Evolutionary conservation across 306 rosid genomes (phyloP), one percentile per base, ranked within the genome.

Genomic region (Begonia masoniana): DNA sequence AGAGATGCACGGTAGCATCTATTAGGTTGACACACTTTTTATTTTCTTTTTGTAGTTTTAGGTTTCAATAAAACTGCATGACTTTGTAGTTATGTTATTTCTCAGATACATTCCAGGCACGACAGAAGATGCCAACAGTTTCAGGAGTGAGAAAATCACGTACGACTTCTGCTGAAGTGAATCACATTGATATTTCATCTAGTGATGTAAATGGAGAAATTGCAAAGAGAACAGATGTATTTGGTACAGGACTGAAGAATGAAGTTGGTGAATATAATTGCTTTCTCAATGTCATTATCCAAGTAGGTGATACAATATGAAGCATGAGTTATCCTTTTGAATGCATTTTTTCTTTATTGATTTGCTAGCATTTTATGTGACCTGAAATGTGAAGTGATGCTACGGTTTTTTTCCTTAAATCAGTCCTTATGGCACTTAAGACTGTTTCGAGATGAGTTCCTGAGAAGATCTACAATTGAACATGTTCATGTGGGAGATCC

Each of bases 231-330:
- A 45, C n/a, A 10, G 72, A 71, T 70, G 59, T 74, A 26, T 66
- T 70, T 63, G 99, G 95, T 64, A 67, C 93, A 47, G 99, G 99
- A 49, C 78, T 92, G 72, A 82, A 78, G 78, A 92, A 92, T 72
- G 99, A 92, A 81, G 87, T 92, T 69, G 99, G 99, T 58, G 99
- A 92, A 82, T 92, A 87, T 72, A 92, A 87, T 74, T 92, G 99
- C 88, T 92, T 92, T 74, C 82, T 92, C 63, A 92, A 92, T 70
- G 99, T 92, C 66, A 92, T 92, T 52, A 87, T 92, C 68, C 99
- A 92, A 86, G 99, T 80, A 58, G 55, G 57, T 62, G 51, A 12
- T 57, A 45, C 52, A 54, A 58, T 62, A 63, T 45, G 6, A 15
- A 6, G 31, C 3, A 48, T 52, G 48, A 47, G 62, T 48, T 56